Conservation (phyloP, 1,284 basidiomycete species). For the Prillingera fragicola region DNA sequence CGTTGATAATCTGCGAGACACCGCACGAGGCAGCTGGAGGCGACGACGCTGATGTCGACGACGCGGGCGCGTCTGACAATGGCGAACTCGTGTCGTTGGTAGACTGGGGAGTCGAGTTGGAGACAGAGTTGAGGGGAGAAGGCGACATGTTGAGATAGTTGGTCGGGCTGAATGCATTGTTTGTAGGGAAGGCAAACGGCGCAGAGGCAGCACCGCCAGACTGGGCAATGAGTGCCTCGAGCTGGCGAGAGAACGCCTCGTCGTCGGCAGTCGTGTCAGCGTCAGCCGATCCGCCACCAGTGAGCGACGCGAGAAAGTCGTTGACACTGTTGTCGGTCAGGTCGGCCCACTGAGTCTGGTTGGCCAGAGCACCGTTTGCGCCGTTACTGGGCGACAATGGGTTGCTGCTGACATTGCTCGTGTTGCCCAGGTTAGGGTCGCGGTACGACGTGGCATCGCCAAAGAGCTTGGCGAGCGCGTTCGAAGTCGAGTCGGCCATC, state of each 20-base stretch:
- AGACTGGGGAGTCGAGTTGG: constrained; percentile 27
- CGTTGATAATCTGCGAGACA: constrained; percentile 26
- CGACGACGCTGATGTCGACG: constrained; percentile 6
- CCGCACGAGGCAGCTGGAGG: constrained; percentile 5
- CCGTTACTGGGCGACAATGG: neutral
- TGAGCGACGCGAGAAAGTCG: constrained; percentile 40
- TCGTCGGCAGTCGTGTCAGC: constrained; percentile 18
- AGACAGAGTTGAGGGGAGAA: constrained; percentile 29
- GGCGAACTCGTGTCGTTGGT: constrained; percentile 14
- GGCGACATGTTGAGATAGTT: constrained; percentile 47
- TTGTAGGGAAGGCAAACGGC: constrained; percentile 18
- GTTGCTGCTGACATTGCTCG: neutral
- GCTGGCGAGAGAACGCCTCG: constrained; percentile 34
- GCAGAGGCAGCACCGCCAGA: constrained; percentile 15
- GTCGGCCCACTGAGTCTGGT: constrained; percentile 21
- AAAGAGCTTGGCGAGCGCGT: constrained; percentile 17
- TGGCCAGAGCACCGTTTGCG: neutral
- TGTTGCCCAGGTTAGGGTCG: constrained; percentile 3
- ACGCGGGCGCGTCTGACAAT: constrained; percentile 20
- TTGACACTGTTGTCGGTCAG: constrained; percentile 31
- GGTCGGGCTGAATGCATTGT: constrained; percentile 33
- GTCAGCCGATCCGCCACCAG: constrained; percentile 16
- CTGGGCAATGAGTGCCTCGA: constrained; percentile 28
- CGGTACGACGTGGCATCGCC: constrained; percentile 20
- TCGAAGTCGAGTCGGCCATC: constrained; percentile 24